phyloP scores from a whole-genome alignment of 257 asterid genomes.

The Leonotis leonurus region DNA sequence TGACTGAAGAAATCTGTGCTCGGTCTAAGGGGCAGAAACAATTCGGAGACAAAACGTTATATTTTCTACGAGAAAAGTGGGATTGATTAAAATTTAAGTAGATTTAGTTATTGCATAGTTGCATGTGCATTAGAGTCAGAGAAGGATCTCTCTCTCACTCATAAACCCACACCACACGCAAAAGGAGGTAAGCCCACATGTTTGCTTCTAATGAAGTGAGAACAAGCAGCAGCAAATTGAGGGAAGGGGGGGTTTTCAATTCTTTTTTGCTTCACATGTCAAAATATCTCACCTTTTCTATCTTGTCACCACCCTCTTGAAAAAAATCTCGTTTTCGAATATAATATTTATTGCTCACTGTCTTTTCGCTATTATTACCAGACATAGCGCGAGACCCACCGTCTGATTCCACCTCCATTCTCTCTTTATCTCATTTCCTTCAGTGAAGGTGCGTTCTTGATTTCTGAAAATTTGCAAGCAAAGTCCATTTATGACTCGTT shows the following conservation, averaged over 20 bases:
- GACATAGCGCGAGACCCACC: conserved; percentile 9
- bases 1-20: too few relatives aligned
- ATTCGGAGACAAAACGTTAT: too few relatives aligned
- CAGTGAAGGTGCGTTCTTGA: conserved; percentile 21
- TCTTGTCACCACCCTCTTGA: background rate
- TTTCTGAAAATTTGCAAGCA: background rate
- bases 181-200: conserved; percentile 14
- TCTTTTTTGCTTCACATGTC: conserved; percentile 16
- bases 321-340: background rate
- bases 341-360: background rate
- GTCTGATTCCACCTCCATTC: background rate
- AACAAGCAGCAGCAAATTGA: background rate
- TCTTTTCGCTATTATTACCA: background rate
- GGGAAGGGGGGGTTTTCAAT: background rate
- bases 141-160: background rate
- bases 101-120: background rate
- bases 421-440: background rate
- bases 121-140: conserved; percentile 1
- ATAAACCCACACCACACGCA: background rate
- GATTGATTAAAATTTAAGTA: background rate
- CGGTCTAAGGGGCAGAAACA: too few relatives aligned
- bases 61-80: too few relatives aligned
- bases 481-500: background rate
- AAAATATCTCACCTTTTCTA: conserved; percentile 26
- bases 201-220: background rate